Evolutionary conservation across 2,329 filamentous ascomycete genomes (phyloP).

Genomic region (Exophiala sp.): DNA sequence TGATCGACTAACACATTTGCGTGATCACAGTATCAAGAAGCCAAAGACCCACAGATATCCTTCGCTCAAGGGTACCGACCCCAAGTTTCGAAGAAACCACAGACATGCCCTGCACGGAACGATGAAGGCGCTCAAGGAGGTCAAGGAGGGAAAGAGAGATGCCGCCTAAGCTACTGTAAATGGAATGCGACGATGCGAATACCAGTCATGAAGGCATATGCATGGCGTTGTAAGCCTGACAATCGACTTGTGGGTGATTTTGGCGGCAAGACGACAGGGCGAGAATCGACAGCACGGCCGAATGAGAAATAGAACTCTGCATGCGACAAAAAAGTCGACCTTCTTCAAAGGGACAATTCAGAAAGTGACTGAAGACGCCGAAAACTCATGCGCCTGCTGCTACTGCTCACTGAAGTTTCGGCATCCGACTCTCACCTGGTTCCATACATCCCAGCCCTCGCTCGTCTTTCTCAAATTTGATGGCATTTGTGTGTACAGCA

Average conservation of each 20-base stretch:
- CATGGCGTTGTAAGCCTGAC: not conserved
- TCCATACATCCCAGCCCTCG: not conserved
- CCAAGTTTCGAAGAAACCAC: conserved; percentile 99
- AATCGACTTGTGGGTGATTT: not conserved
- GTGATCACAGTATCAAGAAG: conserved; percentile 87
- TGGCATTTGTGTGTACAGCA: conserved; percentile 73
- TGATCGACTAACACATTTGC: conserved; percentile 11
- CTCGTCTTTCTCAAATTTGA: not conserved
- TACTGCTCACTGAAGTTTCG: no score
- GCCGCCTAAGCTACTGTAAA: conserved; percentile 57
- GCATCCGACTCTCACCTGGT: not conserved
- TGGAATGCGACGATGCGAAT: conserved; percentile 10
- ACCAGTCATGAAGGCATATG: conserved; percentile 1
- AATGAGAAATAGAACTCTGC: not conserved
- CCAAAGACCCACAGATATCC: conserved; percentile 99
- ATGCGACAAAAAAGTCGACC: not conserved
- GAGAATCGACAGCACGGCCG: not conserved
- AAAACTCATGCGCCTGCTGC: no score
- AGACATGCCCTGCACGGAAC: conserved; percentile 99
- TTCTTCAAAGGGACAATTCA: not conserved
- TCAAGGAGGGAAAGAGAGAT: conserved; percentile 93
- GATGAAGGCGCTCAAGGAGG: conserved; percentile 97
- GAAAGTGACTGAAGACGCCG: not conserved
- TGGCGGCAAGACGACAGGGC: not conserved
- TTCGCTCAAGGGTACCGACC: conserved; percentile 96